A percentile compares a stretch with the other conserved stretches of the same genome.
These are phyloP conservation scores for Magnolia changhungtana DNA, from an alignment of 164 flowering plant species.

Conservation along the genomic window DNA sequence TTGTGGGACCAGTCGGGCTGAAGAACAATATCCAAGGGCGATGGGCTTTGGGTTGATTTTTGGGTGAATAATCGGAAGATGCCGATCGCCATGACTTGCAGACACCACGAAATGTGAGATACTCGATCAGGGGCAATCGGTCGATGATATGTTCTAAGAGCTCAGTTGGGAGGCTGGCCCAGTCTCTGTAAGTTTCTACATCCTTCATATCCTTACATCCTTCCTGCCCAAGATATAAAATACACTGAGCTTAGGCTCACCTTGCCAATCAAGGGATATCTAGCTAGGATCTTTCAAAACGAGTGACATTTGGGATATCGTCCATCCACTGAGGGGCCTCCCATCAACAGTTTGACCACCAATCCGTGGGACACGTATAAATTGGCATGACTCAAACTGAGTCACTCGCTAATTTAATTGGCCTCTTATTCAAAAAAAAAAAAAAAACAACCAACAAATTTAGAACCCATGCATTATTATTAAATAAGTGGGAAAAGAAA, in stretches of 20 bases:
- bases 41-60: background rate
- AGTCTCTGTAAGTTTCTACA: background rate
- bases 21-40: background rate
- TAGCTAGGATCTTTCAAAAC: background rate
- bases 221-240: background rate
- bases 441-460: no score
- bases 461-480: no score
- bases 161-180: background rate
- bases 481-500: background rate
- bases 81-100: slow-evolving; percentile 2
- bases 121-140: background rate
- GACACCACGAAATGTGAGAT: background rate
- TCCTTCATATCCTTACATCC: background rate
- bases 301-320: background rate
- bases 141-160: slow-evolving; percentile 1
- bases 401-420: no score
- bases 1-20: background rate
- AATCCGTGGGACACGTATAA: background rate
- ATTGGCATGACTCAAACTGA: no score
- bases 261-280: background rate
- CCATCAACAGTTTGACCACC: background rate
- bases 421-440: background rate
- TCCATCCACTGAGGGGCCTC: background rate
- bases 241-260: background rate
- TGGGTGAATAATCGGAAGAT: background rate